Base-by-base conservation (phyloP, 768 basidiomycete species). In the Lentinula guzmanii region DNA sequence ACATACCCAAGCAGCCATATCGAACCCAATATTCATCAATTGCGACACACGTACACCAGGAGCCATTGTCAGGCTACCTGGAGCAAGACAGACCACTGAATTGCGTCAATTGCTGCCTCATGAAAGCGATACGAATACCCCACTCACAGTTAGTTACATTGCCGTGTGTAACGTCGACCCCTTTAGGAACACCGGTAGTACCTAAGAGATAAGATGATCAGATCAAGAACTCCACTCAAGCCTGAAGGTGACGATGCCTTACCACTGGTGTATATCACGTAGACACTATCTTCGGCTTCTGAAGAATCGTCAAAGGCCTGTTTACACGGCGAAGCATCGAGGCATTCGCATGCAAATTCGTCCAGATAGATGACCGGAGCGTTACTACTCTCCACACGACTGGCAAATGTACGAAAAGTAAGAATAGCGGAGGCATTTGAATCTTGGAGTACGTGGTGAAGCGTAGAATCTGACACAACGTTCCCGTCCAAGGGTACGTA, bases 261-360 rank as follows among this genome's bases (percentile, higher is more conserved):
- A 82, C 84, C 84, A 46, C 82, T 82, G 10, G 85, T 86, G 69
- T 85, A 86, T 46, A 86, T 85, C 42, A 85, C 79, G 70, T 86
- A 86, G 9, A 76, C 79, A 34, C 79, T 77, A 63, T 84, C 79
- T 7, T 70, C 71, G 18, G 76, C 65, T 13, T 70, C 70, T 21
- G 75, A 74, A 54, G 70, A 57, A 64, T 82, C 79, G 45, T 72
- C 65, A 4, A 74, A 77, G n/a, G 8, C 6, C 53, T 76, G 78
- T 16, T 68, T 57, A 59, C 76, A 77, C 48, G 72, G 68, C 21
- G 63, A 58, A 16, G 69, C 66, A 39, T 65, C 37, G 39, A 61
- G 52, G n/a, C 67, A 65, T 16, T 63, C 34, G 63, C 74, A 73
- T 28, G 75, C 67, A 45, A 66, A 64, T 55, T 70, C 64, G 60